Base-by-base conservation (phyloP, 805 yeast genomes). In the Wickerhamiella kurtzmanii region DNA sequence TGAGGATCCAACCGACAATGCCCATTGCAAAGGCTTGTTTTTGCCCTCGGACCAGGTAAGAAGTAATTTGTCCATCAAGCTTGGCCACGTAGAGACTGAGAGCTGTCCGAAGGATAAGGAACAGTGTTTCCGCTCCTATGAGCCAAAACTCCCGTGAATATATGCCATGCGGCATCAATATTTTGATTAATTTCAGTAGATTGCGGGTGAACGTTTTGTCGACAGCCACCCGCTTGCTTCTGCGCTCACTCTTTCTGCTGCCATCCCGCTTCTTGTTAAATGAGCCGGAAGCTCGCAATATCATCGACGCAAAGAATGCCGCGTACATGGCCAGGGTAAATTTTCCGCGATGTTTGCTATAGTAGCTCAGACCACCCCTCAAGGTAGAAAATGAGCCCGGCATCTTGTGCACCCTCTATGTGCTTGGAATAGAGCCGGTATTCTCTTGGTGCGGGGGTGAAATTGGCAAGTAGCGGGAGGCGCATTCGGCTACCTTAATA, bases 1-100 rank as follows among this genome's bases (percentile, higher is more conserved):
- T 69, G 15, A 76, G 56, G 80, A 88, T 75, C 96, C 96, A 88
- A 56, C 75, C 70, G 2, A 74, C 68, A 47, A 87, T 63, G 22
- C 81, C 72, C 50, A 73, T 72, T 48, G 79, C 66, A 57, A 88
- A 87, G 41, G 69, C 70, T 42, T 71, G 68, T 51, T 86, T 81
- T 44, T 73, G 72, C 51, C 81, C 84, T 37, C 80, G 73, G 22
- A 88, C 83, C 54, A 88, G 71, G 1, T 84, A 76, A 0, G 95
- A 84, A 3, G 88, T 95, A 46, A 88, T 67, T 58, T 71, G 69
- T 53, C 96, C 96, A 62, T 88, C 96, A 48, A 88, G 69, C 11
- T 80, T 75, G 4, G 96, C 96, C 15, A 87, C 88, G 57, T 79
- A 79, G 42, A 88, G 70, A 2, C 95, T 80, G 22, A 88, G 64